These are phyloP conservation scores for Diaporthe destruens DNA, from an alignment of 2,329 filamentous ascomycete species.

Conservation along the genomic window DNA sequence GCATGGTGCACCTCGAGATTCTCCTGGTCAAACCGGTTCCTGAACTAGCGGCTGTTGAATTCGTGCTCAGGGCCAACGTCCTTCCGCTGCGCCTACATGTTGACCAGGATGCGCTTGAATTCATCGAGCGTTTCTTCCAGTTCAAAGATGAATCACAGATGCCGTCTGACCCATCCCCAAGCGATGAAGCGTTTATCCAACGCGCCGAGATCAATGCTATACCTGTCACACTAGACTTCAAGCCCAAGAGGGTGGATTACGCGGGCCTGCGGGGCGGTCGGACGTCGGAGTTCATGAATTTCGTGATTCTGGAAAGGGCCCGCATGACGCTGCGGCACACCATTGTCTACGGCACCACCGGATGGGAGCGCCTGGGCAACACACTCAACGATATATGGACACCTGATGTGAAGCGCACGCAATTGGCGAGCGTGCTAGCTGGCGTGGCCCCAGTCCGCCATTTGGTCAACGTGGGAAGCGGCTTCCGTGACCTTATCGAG, in stretches of 20 bases:
- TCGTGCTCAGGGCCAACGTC: conserved; percentile 83
- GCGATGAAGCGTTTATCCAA: conserved; percentile 88
- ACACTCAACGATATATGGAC: conserved; percentile 97
- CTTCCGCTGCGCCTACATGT: conserved; percentile 92
- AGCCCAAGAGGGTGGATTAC: conserved; percentile 98
- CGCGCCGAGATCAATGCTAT: conserved; percentile 88
- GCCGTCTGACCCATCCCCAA: conserved; percentile 67
- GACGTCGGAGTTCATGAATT: conserved; percentile 99
- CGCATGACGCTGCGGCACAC: conserved; percentile 88
- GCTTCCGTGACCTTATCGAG: conserved; percentile 86
- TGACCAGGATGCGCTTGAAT: conserved; percentile 96
- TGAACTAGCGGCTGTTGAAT: conserved; percentile 87
- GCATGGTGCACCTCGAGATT: conserved; percentile 91
- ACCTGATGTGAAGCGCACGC: conserved; percentile 89
- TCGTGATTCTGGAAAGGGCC: conserved; percentile 89
- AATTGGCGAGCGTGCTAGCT: conserved; percentile 88
- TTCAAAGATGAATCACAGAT: conserved; percentile 84
- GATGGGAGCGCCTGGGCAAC: conserved; percentile 90
- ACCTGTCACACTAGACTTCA: conserved; percentile 90
- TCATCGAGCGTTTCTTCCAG: conserved; percentile 96
- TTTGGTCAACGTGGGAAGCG: conserved; percentile 89
- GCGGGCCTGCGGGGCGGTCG: conserved; percentile 90
- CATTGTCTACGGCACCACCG: conserved; percentile 91
- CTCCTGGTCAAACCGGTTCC: conserved; percentile 88
- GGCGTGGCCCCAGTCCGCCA: conserved; percentile 92